Evolutionary conservation across 2,329 filamentous ascomycete species (phyloP).

Genomic region (Neofusicoccum sp.): DNA sequence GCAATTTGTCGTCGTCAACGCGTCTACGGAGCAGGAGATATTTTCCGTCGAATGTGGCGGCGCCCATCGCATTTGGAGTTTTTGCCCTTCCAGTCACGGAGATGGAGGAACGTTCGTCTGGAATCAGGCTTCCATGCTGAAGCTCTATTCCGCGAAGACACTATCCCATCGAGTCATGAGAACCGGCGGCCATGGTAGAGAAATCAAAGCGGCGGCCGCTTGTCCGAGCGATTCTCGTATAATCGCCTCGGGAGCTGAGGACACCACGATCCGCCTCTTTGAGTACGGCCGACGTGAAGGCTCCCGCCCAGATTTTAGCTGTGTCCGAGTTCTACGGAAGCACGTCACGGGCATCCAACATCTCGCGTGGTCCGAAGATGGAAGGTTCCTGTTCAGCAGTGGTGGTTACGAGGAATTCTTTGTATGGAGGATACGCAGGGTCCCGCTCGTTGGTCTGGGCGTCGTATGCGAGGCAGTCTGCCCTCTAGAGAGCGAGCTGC

Average conservation of each 20-base stretch:
- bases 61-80: slow-evolving; percentile 76
- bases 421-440: slow-evolving; percentile 69
- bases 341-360: slow-evolving; percentile 85
- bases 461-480: slow-evolving; percentile 56
- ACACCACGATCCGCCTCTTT: slow-evolving; percentile 77
- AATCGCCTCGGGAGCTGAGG: slow-evolving; percentile 70
- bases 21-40: slow-evolving; percentile 69
- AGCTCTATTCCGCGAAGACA: slow-evolving; percentile 45
- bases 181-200: slow-evolving; percentile 78
- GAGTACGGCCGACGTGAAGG: slow-evolving; percentile 39
- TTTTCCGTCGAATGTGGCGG: slow-evolving; percentile 80
- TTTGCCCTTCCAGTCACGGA: slow-evolving; percentile 35
- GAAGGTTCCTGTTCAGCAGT: slow-evolving; percentile 78
- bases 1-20: slow-evolving; percentile 81
- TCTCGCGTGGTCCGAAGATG: slow-evolving; percentile 70
- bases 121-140: slow-evolving; percentile 67
- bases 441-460: slow-evolving; percentile 58
- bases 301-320: slow-evolving; percentile 36
- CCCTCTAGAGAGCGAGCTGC: slow-evolving; percentile 52
- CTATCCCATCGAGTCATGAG: slow-evolving; percentile 58
- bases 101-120: slow-evolving; percentile 66
- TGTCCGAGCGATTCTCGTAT: slow-evolving; percentile 39
- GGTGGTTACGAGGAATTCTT: slow-evolving; percentile 88
- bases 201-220: slow-evolving; percentile 70
- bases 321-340: slow-evolving; percentile 68